Evolutionary conservation across 176 grass and related monocot genomes (phyloP).

Genomic region (Carex scoparia): DNA sequence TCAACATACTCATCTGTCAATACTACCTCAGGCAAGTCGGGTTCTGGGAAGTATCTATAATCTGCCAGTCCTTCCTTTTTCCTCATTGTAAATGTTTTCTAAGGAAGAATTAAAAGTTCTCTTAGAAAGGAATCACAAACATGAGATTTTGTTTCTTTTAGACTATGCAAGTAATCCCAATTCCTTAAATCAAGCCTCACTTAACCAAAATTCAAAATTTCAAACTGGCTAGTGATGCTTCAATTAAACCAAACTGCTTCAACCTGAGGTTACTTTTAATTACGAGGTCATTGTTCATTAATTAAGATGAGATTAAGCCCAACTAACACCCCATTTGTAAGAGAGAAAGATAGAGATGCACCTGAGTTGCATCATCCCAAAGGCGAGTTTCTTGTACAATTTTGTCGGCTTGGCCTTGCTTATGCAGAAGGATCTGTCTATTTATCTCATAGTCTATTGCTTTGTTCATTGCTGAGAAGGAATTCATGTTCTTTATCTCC

Average conservation of each 20-base stretch:
- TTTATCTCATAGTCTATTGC: constrained; percentile 90
- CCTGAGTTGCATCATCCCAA: constrained; percentile 90
- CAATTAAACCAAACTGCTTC: background rate
- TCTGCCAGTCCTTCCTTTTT: constrained; percentile 97
- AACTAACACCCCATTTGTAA: background rate
- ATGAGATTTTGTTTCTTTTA: background rate
- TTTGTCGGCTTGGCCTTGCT: constrained; percentile 58
- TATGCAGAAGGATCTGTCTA: constrained; percentile 75
- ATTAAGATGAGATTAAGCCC: background rate
- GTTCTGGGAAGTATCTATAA: constrained; percentile 97
- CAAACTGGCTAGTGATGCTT: background rate
- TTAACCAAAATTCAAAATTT: background rate
- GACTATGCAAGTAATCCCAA: too few species aligned
- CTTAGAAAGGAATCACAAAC: constrained; percentile 21
- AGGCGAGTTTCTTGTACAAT: constrained; percentile 96
- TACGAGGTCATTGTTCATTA: background rate
- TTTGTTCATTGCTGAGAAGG: constrained; percentile 82
- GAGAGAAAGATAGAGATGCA: constrained; percentile 26
- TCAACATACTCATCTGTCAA: constrained; percentile 57
- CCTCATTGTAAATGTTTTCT: constrained; percentile 96
- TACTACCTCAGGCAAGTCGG: constrained; percentile 90
- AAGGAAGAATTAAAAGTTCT: constrained; percentile 20
- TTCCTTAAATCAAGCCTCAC: too few species aligned
- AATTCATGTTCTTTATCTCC: constrained; percentile 97
- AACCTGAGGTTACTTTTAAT: background rate